Evolutionary conservation across 2,329 filamentous ascomycete genomes (phyloP), one percentile per base, ranked within the genome.

Genomic region (Apiospora saccharicola): DNA sequence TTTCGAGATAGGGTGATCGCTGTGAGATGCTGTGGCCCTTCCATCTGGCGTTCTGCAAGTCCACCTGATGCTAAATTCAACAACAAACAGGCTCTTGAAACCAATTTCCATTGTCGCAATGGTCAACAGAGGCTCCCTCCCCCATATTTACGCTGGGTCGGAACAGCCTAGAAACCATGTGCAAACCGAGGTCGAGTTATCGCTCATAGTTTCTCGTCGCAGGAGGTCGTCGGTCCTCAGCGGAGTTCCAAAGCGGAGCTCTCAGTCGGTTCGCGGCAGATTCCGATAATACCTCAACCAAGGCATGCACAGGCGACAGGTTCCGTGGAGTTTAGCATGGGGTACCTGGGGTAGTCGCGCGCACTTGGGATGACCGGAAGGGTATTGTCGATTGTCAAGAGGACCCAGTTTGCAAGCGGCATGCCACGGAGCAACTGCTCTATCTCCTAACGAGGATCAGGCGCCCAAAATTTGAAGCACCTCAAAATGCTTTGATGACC

Each of bases 171-270:
- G 10, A 8, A 19, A 2, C 19, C n/a, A n/a, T 19, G 57, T n/a
- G 57, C 57, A 41, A 41, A 22, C 57, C 57, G 57, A 64, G 57
- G 57, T 37, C 34, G 57, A 64, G 0, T 13, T 24, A 22, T 24
- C 26, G 7, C 53, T 57, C 14, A 13, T 34, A 3, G 16, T 34
- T 57, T 34, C 7, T 8, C 30, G 10, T 61, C 53, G 30, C 53
- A 61, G 53, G n/a, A 12, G 30, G 37, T 37, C 53, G 53, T 61
- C 53, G 53, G 53, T 61, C 10, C 30, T 61, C 53, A 61, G 30
- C 53, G 53, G 53, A 61, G 30, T 61, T n/a, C 53, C 26, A 61
- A 3, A 61, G 53, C 30, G 53, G 53, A 61, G 53, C 53, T 37
- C 30, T 7, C 13, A 19, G 51, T 57, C 30, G 57, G n/a, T n/a